Base-by-base conservation (phyloP, 2,329 filamentous ascomycete genomes). In the Colletotrichum godetiae region DNA sequence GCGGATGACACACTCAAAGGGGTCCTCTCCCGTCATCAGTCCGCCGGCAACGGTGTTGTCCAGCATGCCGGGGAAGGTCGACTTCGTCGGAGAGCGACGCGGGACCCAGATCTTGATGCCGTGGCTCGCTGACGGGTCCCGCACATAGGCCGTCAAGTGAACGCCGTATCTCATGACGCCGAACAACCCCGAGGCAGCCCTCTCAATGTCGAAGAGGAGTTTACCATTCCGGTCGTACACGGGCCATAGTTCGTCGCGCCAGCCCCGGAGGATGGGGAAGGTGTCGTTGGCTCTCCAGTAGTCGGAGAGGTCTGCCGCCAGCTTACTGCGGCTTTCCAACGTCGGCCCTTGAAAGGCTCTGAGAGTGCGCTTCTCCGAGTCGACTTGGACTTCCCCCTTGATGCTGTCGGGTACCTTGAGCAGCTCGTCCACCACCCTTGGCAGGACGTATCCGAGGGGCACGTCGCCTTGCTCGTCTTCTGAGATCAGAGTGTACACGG, bases 11-110 rank as follows among this genome's bases (percentile, higher is more conserved):
- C 93, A 95, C 79, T 96, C 95, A 61, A 95, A 92, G 0, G 94
- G 93, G 27, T 88, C 88, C 81, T 98, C 95, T 15, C 92, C 93
- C 0, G 94, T 94, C 81, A 93, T 92, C 76, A 98, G 92, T 0
- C 95, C 89, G n/a, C 89, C 89, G 0, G 95, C 97, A 7, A 97
- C 97, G 1, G 95, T 95, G 82, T 98, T 99, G 82, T 99, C 97
- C 76, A 99, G 87, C 89, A 98, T 95, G n/a, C 93, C 89, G 0
- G 93, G 92, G 80, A 96, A 99, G 0, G 95, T 98, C 76, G 94
- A 91, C 86, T 98, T 99, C 72, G 86, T 89, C 63, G 86, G 87
- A 13, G 95, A 90, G 11, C 97, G 89, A 58, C 92, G 89, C 4
- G 97, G 94, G 1, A 97, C 90, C 96, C 97, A 98, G 53, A 99